phyloP scores from a whole-genome alignment of 805 yeast species.

The Spathaspora sp. region DNA sequence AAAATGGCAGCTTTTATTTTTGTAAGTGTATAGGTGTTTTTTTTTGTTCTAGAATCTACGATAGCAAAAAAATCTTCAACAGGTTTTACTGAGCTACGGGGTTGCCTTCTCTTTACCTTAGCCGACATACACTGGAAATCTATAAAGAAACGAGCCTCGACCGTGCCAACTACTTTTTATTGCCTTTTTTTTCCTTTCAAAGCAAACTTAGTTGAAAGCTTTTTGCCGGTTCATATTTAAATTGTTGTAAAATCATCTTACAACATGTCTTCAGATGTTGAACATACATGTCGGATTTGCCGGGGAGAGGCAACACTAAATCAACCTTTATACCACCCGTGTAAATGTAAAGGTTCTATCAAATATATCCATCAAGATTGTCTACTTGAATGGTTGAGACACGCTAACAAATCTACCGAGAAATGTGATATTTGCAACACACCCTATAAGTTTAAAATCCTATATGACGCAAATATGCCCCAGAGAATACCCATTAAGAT shows the following conservation, averaged over 20 bases:
- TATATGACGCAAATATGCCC: slow-evolving; percentile 66
- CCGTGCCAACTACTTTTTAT: neutral
- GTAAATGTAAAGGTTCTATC: slow-evolving; percentile 91
- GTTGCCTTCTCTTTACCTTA: neutral
- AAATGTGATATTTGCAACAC: slow-evolving; percentile 88
- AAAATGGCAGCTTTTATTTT: no score
- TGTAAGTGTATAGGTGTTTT: neutral
- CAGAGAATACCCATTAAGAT: slow-evolving; percentile 51
- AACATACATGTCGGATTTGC: slow-evolving; percentile 82
- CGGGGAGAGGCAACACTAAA: slow-evolving; percentile 81
- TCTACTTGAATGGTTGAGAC: slow-evolving; percentile 79
- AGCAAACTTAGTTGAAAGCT: neutral
- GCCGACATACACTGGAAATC: neutral
- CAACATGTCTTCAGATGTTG: slow-evolving; percentile 17
- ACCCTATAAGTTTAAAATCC: slow-evolving; percentile 63
- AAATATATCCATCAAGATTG: slow-evolving; percentile 93
- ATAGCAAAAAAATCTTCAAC: neutral
- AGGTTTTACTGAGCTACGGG: neutral
- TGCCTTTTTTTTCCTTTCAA: neutral
- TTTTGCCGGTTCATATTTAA: neutral
- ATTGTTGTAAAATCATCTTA: neutral
- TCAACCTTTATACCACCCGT: slow-evolving; percentile 86
- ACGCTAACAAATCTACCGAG: slow-evolving; percentile 52
- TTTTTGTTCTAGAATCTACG: neutral
- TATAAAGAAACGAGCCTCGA: neutral